These are phyloP conservation scores for Talaromyces sp. DNA, from an alignment of 2,329 filamentous ascomycete genomes.

Conservation along the genomic window DNA sequence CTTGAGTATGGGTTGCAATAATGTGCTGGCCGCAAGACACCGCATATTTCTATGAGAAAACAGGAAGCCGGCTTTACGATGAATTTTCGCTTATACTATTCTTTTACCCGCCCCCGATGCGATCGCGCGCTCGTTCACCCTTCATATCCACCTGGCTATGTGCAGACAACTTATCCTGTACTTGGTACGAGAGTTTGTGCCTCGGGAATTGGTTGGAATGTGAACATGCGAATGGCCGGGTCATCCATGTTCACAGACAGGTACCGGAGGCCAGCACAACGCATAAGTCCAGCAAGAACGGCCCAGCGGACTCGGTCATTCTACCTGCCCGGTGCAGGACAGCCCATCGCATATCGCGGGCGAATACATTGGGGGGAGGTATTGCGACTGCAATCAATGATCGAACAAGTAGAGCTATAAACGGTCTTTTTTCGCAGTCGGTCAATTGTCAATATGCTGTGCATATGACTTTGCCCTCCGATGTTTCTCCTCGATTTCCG, in stretches of 20 bases:
- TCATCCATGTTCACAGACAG: constrained; percentile 1
- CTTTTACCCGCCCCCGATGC: not conserved
- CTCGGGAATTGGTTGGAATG: not conserved
- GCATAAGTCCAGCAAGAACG: not conserved
- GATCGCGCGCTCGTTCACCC: not conserved
- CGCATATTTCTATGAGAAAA: not conserved
- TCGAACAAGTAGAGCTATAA: not conserved
- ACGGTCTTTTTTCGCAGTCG: not conserved
- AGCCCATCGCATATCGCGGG: constrained; percentile 17
- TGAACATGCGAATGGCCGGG: constrained; percentile 8
- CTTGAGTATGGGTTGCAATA: constrained; percentile 2
- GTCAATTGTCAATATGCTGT: constrained; percentile 7
- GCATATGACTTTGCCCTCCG: not conserved
- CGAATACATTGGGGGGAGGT: constrained; percentile 24
- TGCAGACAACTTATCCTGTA: not conserved
- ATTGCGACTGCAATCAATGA: constrained; percentile 20
- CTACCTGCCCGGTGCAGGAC: constrained; percentile 12
- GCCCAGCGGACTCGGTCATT: not conserved
- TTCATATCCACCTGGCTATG: not conserved
- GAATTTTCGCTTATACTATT: constrained; percentile 1
- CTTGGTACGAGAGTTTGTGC: not conserved
- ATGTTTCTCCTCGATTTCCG: not conserved
- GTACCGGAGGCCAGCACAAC: not conserved
- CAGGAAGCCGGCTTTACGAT: constrained; percentile 3
- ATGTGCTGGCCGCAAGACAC: constrained; percentile 14